These are phyloP conservation scores for Zygotorulaspora florentina DNA, from an alignment of 805 yeast species.

Conservation along the genomic window DNA sequence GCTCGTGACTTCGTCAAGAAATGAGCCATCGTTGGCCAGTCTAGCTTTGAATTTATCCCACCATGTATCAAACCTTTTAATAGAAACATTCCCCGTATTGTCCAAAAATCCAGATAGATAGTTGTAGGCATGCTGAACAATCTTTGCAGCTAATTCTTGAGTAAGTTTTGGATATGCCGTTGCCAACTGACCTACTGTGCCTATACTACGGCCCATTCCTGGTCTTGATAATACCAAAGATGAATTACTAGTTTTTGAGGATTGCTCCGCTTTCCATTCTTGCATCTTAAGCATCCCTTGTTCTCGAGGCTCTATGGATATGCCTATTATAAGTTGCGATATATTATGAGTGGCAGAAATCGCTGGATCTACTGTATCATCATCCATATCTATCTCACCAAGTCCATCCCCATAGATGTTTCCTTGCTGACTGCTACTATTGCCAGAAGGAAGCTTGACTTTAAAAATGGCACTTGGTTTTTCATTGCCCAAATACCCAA, in stretches of 20 bases:
- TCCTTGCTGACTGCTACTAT: not conserved
- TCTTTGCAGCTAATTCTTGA: constrained; percentile 73
- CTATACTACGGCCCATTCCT: constrained; percentile 22
- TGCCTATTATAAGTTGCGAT: constrained; percentile 57
- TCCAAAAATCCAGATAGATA: constrained; percentile 86
- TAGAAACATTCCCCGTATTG: constrained; percentile 72
- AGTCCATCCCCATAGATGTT: constrained; percentile 38
- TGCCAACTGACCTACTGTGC: constrained; percentile 32
- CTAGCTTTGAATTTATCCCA: constrained; percentile 85
- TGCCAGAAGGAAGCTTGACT: constrained; percentile 43
- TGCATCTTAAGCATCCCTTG: constrained; percentile 59
- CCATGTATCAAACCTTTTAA: constrained; percentile 88
- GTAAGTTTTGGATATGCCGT: constrained; percentile 41
- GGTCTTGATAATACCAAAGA: constrained; percentile 31
- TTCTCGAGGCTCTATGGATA: constrained; percentile 78
- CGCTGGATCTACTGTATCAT: constrained; percentile 41
- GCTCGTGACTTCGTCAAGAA: constrained; percentile 50
- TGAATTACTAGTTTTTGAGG: constrained; percentile 19
- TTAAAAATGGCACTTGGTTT: constrained; percentile 93
- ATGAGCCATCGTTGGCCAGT: constrained; percentile 75
- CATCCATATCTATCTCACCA: constrained; percentile 57
- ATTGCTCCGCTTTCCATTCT: constrained; percentile 36
- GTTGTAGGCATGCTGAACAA: constrained; percentile 89
- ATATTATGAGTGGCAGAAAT: constrained; percentile 37
- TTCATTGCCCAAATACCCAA: constrained; percentile 55